Evolutionary conservation across 2,329 filamentous ascomycete species (phyloP).

Genomic region (Monosporascus sp.): DNA sequence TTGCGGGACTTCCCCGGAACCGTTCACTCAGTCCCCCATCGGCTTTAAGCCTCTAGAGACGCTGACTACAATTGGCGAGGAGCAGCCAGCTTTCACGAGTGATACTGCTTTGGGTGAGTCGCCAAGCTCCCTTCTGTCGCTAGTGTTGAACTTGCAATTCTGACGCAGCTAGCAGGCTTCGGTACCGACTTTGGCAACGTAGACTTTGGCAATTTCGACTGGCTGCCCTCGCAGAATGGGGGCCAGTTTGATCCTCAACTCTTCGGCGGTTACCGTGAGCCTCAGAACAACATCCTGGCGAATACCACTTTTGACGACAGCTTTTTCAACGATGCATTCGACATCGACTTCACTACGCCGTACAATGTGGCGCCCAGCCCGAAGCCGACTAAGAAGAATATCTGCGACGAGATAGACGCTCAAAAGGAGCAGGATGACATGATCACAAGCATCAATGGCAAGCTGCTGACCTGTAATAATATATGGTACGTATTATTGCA

Average conservation of each 20-base stretch:
- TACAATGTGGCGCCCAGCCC: slow-evolving; percentile 61
- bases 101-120: slow-evolving; percentile 45
- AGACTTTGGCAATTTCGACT: slow-evolving; percentile 59
- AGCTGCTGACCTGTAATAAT: slow-evolving; percentile 78
- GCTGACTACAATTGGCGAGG: slow-evolving; percentile 61
- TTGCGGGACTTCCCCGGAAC: slow-evolving; percentile 74
- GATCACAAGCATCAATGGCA: slow-evolving; percentile 47
- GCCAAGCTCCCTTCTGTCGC: slow-evolving; percentile 37
- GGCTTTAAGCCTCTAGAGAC: slow-evolving; percentile 60
- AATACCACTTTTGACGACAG: slow-evolving; percentile 65
- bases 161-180: slow-evolving; percentile 22
- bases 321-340: slow-evolving; percentile 71
- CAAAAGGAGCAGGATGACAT: slow-evolving; percentile 66
- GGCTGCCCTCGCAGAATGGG: slow-evolving; percentile 73
- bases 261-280: slow-evolving; percentile 88
- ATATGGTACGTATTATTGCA: slow-evolving; percentile 69
- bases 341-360: slow-evolving; percentile 74
- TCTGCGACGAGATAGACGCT: slow-evolving; percentile 74
- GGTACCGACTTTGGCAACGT: slow-evolving; percentile 34
- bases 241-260: slow-evolving; percentile 87
- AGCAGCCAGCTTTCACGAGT: slow-evolving; percentile 42
- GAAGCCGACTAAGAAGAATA: slow-evolving; percentile 47
- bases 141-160: not conserved
- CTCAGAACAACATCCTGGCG: slow-evolving; percentile 72
- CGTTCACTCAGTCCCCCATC: slow-evolving; percentile 65